A percentile compares a stretch with the other conserved stretches of the same genome.
Evolutionary conservation across 202 grass and related monocot species (phyloP).

Genomic region (Carex sylvatica): DNA sequence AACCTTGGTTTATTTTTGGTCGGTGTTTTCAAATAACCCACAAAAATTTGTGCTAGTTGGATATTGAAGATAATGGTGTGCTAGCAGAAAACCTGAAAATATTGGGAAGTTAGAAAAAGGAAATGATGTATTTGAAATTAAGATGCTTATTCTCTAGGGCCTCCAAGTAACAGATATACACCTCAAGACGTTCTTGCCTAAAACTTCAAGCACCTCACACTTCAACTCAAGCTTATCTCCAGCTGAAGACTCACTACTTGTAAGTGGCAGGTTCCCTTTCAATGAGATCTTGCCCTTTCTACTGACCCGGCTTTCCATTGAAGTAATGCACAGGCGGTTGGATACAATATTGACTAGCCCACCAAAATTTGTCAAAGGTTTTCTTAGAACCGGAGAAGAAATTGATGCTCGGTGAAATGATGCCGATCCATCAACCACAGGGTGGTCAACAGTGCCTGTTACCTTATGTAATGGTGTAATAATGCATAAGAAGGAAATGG

Average conservation of each 20-base stretch:
- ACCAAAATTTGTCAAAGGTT: slow-evolving; percentile 84
- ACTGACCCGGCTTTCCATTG: slow-evolving; percentile 89
- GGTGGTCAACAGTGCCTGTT: slow-evolving; percentile 90
- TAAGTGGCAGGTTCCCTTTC: slow-evolving; percentile 88
- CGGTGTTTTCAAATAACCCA: neutral
- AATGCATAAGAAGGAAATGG: slow-evolving; percentile 20
- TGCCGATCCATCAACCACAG: slow-evolving; percentile 92
- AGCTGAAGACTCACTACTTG: slow-evolving; percentile 69
- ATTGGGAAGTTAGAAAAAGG: neutral
- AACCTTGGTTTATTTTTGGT: neutral
- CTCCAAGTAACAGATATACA: slow-evolving; percentile 11
- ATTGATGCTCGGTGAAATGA: slow-evolving; percentile 89
- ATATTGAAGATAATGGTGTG: neutral
- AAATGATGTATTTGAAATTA: slow-evolving; percentile 3
- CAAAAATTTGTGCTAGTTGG: neutral
- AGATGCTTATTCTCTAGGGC: neutral
- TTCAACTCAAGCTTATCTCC: slow-evolving; percentile 91
- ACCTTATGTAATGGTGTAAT: slow-evolving; percentile 55
- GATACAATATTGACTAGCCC: slow-evolving; percentile 71
- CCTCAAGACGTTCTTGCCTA: slow-evolving; percentile 97
- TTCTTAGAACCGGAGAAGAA: slow-evolving; percentile 78
- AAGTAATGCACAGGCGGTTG: slow-evolving; percentile 82
- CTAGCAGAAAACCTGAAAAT: neutral
- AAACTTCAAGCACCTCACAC: slow-evolving; percentile 95
- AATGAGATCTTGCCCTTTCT: slow-evolving; percentile 90